Percentiles rank a stretch among this genome's conserved stretches.
phyloP scores from a whole-genome alignment of 2,329 filamentous ascomycete genomes.

The Ilyonectria sp. region DNA sequence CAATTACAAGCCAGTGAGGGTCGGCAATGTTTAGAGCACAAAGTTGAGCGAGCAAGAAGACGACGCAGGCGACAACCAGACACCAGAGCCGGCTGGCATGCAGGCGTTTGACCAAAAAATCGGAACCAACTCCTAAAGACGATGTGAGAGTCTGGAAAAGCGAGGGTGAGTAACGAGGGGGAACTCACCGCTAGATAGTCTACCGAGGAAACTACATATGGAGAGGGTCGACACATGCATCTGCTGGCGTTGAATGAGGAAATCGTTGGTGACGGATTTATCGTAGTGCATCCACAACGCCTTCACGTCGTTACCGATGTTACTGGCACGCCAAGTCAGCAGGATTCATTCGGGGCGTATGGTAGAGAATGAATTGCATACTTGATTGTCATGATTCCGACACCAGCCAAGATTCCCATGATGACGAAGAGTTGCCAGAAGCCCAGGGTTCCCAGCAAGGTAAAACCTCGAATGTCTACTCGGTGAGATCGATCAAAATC shows the following conservation, averaged over 20 bases:
- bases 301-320: conserved; percentile 92
- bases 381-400: conserved; percentile 99
- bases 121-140: conserved; percentile 83
- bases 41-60: conserved; percentile 87
- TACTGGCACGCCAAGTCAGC: conserved; percentile 68
- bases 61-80: conserved; percentile 80
- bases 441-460: conserved; percentile 78
- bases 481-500: conserved; percentile 82
- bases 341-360: conserved; percentile 2
- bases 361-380: conserved; percentile 60
- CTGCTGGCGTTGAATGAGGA: conserved; percentile 86
- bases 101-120: conserved; percentile 87
- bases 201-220: conserved; percentile 86
- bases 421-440: conserved; percentile 94
- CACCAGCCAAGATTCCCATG: conserved; percentile 91
- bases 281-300: conserved; percentile 93
- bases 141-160: conserved; percentile 34
- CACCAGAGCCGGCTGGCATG: conserved; percentile 92
- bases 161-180: not conserved
- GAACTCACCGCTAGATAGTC: conserved; percentile 79
- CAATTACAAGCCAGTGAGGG: conserved; percentile 81
- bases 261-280: conserved; percentile 77
- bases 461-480: conserved; percentile 91
- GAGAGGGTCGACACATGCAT: conserved; percentile 97
- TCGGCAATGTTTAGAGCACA: conserved; percentile 82